Evolutionary conservation across 495 filamentous ascomycete species (phyloP).

Genomic region (Podospora appendiculata): DNA sequence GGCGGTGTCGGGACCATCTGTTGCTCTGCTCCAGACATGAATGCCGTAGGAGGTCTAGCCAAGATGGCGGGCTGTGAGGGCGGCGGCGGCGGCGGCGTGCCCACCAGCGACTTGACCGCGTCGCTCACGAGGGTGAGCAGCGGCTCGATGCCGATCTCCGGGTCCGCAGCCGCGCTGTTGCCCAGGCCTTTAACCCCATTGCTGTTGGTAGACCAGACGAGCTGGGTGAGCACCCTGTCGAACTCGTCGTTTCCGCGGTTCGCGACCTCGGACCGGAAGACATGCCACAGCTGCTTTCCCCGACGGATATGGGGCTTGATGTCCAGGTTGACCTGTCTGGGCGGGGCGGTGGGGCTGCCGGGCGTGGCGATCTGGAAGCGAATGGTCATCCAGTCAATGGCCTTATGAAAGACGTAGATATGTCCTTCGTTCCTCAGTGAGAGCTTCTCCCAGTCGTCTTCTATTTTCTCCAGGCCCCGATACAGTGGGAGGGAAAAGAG

Average conservation of each 20-base stretch:
- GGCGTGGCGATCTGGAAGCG: conserved; percentile 28
- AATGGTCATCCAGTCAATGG: conserved; percentile 41
- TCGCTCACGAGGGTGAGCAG: conserved; percentile 19
- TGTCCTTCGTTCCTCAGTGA: conserved; percentile 26
- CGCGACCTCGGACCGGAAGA: conserved; percentile 18
- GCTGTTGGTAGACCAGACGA: conserved; percentile 27
- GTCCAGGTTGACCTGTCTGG: conserved; percentile 28
- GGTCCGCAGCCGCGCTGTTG: conserved; percentile 23
- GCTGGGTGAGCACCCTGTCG: conserved; percentile 23
- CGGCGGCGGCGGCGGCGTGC: conserved; percentile 6
- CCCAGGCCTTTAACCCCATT: conserved; percentile 24
- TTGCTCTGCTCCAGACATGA: too few species aligned
- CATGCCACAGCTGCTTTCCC: conserved; percentile 35
- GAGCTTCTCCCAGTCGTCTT: conserved; percentile 30
- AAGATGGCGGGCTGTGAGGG: background rate
- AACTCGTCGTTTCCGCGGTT: conserved; percentile 29
- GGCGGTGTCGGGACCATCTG: too few species aligned
- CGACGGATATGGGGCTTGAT: conserved; percentile 25
- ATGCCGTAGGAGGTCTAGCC: too few species aligned
- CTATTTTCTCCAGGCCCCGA: conserved; percentile 51
- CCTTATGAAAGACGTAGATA: conserved; percentile 32
- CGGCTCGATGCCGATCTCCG: conserved; percentile 24
- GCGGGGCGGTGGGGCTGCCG: conserved; percentile 1
- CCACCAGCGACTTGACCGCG: conserved; percentile 22
- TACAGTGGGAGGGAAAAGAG: conserved; percentile 61